Percentiles rank a stretch among this genome's conserved stretches.
These are phyloP conservation scores for Epichloe scottii DNA, from an alignment of 2,329 filamentous ascomycete species.

Conservation along the genomic window DNA sequence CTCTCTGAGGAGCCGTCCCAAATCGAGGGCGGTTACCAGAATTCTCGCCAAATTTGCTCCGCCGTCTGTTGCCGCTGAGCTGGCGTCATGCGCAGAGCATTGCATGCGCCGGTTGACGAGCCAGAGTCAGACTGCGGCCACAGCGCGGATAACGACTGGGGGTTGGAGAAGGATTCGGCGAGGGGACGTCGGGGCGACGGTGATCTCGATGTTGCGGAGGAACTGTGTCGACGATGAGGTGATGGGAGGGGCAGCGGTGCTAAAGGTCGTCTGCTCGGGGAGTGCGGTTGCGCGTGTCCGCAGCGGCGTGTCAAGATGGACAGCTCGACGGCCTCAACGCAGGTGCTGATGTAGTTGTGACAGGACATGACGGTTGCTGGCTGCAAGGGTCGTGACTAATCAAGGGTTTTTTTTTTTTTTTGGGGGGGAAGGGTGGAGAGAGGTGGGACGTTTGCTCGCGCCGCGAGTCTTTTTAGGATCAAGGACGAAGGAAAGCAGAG, in stretches of 20 bases:
- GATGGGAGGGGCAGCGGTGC: neutral
- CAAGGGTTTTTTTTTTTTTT: neutral
- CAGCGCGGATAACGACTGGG: too few species aligned
- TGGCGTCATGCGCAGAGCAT: slow-evolving; percentile 9
- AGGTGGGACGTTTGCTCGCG: too few species aligned
- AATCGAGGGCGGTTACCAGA: slow-evolving; percentile 11
- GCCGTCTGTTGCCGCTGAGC: slow-evolving; percentile 13
- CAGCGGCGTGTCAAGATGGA: neutral
- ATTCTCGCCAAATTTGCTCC: slow-evolving; percentile 15
- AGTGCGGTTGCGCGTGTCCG: neutral
- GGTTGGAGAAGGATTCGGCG: neutral
- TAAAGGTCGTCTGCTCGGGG: neutral
- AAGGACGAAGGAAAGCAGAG: too few species aligned
- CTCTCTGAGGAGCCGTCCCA: too few species aligned
- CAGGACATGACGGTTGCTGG: neutral
- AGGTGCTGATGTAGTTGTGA: neutral
- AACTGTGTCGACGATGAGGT: neutral
- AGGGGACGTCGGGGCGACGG: neutral
- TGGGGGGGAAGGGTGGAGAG: too few species aligned
- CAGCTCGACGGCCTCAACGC: slow-evolving; percentile 4
- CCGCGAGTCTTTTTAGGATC: too few species aligned
- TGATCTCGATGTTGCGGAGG: neutral
- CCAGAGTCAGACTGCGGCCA: too few species aligned
- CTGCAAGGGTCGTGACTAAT: slow-evolving; percentile 1
- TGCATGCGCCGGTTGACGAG: neutral